phyloP scores from a whole-genome alignment of 208 protist genomes.

The Trypanosoma vivax region DNA sequence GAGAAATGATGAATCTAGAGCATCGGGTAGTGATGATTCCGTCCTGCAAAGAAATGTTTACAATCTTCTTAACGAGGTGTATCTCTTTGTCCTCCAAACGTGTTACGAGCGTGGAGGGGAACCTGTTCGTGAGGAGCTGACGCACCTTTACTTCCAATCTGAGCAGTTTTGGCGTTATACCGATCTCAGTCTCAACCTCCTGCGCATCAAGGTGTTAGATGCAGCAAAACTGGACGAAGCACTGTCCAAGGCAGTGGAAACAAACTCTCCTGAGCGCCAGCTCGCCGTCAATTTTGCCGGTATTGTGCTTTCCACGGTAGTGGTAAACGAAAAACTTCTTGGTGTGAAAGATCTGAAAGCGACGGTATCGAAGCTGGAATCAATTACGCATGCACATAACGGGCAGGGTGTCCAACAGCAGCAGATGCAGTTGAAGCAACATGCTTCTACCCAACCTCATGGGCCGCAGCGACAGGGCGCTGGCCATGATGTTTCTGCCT shows the following conservation, averaged over 20 bases:
- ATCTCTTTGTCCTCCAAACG: conserved; percentile 68
- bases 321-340: conserved; percentile 80
- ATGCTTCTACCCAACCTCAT: conserved; percentile 16
- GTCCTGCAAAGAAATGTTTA: conserved; percentile 31
- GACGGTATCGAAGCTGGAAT: conserved; percentile 70
- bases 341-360: conserved; percentile 47
- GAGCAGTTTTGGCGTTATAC: conserved; percentile 48
- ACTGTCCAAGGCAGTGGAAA: conserved; percentile 63
- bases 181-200: conserved; percentile 64
- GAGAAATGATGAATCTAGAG: conserved; percentile 14
- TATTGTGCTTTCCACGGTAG: conserved; percentile 52
- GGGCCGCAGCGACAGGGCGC: neutral
- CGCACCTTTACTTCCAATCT: conserved; percentile 62
- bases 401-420: conserved; percentile 19
- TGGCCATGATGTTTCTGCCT: neutral
- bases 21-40: conserved; percentile 3
- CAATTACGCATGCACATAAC: conserved; percentile 40
- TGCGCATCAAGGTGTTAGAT: conserved; percentile 88
- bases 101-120: conserved; percentile 63
- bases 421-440: conserved; percentile 12
- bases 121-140: conserved; percentile 67
- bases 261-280: conserved; percentile 5
- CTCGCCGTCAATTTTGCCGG: conserved; percentile 69
- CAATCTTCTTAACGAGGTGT: conserved; percentile 73
- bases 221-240: conserved; percentile 78